Conservation (phyloP, 2,329 filamentous ascomycete genomes). For the Calonectria pseudoturangicola region DNA sequence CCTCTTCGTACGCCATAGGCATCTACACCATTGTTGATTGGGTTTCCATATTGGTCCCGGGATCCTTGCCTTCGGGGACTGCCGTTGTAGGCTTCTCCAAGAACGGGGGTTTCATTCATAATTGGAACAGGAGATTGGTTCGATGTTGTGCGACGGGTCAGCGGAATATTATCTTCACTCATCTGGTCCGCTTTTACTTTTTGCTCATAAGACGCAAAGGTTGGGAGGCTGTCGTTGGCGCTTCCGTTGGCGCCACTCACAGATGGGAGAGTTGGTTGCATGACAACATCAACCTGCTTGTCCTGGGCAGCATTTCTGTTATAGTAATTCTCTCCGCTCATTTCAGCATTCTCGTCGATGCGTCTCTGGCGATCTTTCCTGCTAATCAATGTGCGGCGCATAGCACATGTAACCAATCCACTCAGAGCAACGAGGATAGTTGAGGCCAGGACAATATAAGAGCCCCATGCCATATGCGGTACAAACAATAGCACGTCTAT, state of each 20-base stretch:
- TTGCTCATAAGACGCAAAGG: conserved; percentile 81
- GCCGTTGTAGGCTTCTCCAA: conserved; percentile 59
- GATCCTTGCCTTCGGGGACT: conserved; percentile 64
- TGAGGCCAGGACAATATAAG: conserved; percentile 92
- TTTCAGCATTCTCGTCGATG: conserved; percentile 95
- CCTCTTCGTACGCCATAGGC: conserved; percentile 68
- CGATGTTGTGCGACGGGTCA: conserved; percentile 79
- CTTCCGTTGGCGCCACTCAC: conserved; percentile 73
- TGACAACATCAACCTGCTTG: conserved; percentile 64
- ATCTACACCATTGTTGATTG: conserved; percentile 65
- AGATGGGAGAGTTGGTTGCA: conserved; percentile 76
- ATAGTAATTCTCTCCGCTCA: conserved; percentile 96
- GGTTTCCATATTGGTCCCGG: conserved; percentile 80
- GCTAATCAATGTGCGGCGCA: conserved; percentile 93
- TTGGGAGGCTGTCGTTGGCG: conserved; percentile 67
- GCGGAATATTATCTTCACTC: conserved; percentile 82
- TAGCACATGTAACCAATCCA: conserved; percentile 92
- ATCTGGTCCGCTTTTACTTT: conserved; percentile 76
- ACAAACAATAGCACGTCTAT: conserved; percentile 96
- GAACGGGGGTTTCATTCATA: conserved; percentile 62
- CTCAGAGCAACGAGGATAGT: conserved; percentile 89
- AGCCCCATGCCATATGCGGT: conserved; percentile 94
- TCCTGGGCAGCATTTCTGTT: conserved; percentile 78
- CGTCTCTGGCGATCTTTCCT: conserved; percentile 94
- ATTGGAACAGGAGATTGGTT: conserved; percentile 71